Conservation (phyloP, 2,329 filamentous ascomycete genomes). For the Alternaria rosae region DNA sequence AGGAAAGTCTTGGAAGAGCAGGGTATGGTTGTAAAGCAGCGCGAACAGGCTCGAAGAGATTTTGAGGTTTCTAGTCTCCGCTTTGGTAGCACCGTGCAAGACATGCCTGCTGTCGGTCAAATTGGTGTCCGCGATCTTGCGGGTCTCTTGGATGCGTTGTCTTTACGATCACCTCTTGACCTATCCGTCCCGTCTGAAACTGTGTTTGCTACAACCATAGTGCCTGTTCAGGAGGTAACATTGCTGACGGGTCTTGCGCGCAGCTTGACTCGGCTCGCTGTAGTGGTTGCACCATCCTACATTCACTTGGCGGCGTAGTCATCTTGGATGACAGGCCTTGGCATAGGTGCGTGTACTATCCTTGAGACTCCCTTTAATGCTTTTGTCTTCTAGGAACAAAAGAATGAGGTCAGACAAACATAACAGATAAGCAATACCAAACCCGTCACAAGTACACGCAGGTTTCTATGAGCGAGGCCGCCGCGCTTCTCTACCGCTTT, state of each 20-base stretch:
- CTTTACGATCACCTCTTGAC: neutral
- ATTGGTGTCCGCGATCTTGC: neutral
- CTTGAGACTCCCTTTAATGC: neutral
- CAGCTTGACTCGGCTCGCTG: neutral
- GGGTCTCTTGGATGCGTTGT: neutral
- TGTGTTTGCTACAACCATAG: neutral
- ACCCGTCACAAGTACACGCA: neutral
- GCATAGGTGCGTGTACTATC: neutral
- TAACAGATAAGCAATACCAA: neutral
- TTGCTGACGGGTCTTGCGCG: neutral
- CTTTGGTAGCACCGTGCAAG: neutral
- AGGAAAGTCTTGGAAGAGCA: neutral
- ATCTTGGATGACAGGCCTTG: neutral
- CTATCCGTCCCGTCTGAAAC: neutral
- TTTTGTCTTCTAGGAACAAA: neutral
- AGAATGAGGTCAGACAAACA: neutral
- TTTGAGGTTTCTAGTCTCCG: neutral
- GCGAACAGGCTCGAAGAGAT: neutral
- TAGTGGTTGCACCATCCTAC: neutral
- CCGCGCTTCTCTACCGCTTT: neutral
- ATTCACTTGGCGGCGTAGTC: neutral
- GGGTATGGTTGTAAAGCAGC: neutral
- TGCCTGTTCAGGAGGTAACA: too few relatives aligned
- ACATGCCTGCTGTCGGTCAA: neutral
- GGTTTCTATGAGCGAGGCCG: too few relatives aligned